Evolutionary conservation across 2,329 filamentous ascomycete species (phyloP), one percentile per base, ranked within the genome.

Genomic region (Myriosclerotinia curreyana): DNA sequence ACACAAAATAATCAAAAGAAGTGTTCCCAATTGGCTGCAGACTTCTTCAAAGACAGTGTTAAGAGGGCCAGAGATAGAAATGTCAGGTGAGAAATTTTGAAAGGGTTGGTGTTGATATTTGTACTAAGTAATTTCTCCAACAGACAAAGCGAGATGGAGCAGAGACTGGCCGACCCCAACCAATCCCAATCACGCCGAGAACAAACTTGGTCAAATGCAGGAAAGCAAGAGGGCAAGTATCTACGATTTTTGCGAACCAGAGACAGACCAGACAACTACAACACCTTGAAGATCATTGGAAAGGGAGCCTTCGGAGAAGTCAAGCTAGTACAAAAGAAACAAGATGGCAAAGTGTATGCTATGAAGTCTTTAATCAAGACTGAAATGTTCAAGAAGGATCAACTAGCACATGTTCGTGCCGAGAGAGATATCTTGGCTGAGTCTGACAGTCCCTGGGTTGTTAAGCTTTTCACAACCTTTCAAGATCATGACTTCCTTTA

Each of bases 351-450:
- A 79, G 93, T 99, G 69, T 99, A 98, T 73, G 95, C 95, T 66
- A 89, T 99, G 82, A 99, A 99, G 81, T 98, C 94, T 53, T 82
- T 99, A 70, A 92, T 99, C 78, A 99, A 99, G 82, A 92, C 92
- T 56, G 95, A 99, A 78, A 99, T 99, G 95, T 97, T 97, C 81
- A 97, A 96, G 80, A 97, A 96, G 79, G 95, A 99, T 75, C 95
- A 99, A 77, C 81, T 99, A 66, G 95, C 95, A 22, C 95, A 99
- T 79, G 95, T 99, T 66, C 92, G 96, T 69, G 93, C 95, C 61
- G 95, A 99, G 80, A 88, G 95, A 83, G 95, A 99, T 76, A 98
- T 99, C 71, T 82, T 99, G 68, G 95, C 95, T 67, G 96, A 99
- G 77, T 96, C 94, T n/a, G 95, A 99, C 82, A 98, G 95, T 75